These are phyloP conservation scores for Sicyos edulis DNA, from an alignment of 306 rosid genomes.

Conservation along the genomic window DNA sequence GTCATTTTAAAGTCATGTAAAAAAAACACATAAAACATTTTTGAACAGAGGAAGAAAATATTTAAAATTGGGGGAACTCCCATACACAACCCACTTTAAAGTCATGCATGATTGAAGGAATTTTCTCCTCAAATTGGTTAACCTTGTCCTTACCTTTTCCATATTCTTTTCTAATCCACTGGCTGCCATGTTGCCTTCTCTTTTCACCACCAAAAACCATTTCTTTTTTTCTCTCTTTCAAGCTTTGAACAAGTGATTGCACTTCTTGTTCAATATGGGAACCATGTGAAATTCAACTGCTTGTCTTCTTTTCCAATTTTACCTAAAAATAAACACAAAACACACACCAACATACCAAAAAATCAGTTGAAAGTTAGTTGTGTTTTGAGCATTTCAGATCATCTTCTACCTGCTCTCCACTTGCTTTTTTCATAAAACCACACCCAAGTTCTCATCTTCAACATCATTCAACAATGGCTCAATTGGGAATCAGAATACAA, in stretches of 20 bases:
- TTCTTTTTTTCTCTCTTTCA: too few species aligned
- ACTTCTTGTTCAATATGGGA: not conserved
- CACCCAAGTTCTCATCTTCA: constrained; percentile 14
- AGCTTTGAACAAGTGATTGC: constrained; percentile 11
- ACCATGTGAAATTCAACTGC: constrained; percentile 1
- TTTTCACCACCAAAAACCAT: not conserved
- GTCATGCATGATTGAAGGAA: constrained; percentile 72
- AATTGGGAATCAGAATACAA: constrained; percentile 43
- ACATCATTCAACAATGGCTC: not conserved
- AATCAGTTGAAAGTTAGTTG: constrained; percentile 34
- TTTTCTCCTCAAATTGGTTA: constrained; percentile 48
- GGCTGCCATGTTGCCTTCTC: constrained; percentile 39
- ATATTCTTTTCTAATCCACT: constrained; percentile 46
- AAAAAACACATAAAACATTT: too few species aligned
- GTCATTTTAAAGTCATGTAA: too few species aligned
- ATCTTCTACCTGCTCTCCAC: constrained; percentile 23
- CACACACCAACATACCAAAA: not conserved
- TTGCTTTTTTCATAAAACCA: constrained; percentile 16
- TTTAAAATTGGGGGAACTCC: not conserved
- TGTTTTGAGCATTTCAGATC: constrained; percentile 34
- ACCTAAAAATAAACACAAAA: not conserved
- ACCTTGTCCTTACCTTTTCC: constrained; percentile 36
- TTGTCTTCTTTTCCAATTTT: not conserved
- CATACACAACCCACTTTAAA: constrained; percentile 9
- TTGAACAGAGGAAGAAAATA: too few species aligned